Evolutionary conservation across 2,329 filamentous ascomycete species (phyloP).

Genomic region (Lasiodiplodia gonubiensis): DNA sequence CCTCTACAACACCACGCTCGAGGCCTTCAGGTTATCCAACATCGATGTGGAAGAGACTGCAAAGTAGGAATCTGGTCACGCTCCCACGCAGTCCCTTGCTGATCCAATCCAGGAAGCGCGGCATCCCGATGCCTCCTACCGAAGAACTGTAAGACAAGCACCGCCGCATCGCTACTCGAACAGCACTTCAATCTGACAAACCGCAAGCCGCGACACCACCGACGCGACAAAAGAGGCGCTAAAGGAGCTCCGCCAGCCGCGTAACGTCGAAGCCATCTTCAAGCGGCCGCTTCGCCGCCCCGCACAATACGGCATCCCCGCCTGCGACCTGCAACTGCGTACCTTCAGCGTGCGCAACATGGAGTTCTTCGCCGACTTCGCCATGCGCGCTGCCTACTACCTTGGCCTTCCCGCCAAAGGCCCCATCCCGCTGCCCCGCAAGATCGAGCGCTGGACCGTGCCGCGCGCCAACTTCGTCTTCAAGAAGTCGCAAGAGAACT

Average conservation of each 20-base stretch:
- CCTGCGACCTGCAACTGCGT: conserved; percentile 89
- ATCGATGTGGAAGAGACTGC: conserved; percentile 19
- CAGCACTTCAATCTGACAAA: neutral
- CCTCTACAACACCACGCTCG: conserved; percentile 25
- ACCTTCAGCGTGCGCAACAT: conserved; percentile 90
- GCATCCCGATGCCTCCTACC: conserved; percentile 32
- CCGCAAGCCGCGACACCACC: conserved; percentile 4
- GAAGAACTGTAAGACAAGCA: conserved; percentile 19
- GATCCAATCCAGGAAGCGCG: conserved; percentile 28
- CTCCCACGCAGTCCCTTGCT: neutral
- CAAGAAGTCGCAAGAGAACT: conserved; percentile 98
- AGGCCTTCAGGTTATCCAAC: conserved; percentile 10
- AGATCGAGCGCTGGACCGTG: conserved; percentile 93
- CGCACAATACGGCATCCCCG: conserved; percentile 76
- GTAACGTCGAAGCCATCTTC: conserved; percentile 84
- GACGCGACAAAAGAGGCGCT: conserved; percentile 4
- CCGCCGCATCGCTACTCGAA: neutral
- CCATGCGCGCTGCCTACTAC: conserved; percentile 92
- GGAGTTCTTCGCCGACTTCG: conserved; percentile 94
- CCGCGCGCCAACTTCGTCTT: conserved; percentile 87
- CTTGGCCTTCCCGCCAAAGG: conserved; percentile 84
- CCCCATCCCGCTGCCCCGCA: conserved; percentile 82
- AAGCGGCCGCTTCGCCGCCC: conserved; percentile 80
- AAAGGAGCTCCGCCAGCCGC: conserved; percentile 57
- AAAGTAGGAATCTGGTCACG: conserved; percentile 4